Evolutionary conservation across 2,329 filamentous ascomycete genomes (phyloP).

Genomic region (Pseudogymnoascus sp.): DNA sequence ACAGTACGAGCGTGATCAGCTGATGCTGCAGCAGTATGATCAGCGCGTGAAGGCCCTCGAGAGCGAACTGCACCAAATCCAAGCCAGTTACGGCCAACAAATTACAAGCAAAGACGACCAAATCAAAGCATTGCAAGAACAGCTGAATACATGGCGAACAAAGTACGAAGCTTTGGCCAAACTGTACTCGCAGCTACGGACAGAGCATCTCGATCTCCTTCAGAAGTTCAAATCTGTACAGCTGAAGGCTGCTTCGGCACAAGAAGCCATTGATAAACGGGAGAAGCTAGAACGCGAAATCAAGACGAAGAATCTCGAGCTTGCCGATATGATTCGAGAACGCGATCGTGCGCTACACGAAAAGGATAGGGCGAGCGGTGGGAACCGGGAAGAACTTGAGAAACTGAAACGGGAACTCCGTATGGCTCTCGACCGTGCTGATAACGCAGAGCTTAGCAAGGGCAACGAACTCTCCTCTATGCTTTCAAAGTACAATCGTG

Average conservation of each 20-base stretch:
- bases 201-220: constrained; percentile 88
- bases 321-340: constrained; percentile 97
- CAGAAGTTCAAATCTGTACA: constrained; percentile 96
- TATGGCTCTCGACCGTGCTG: constrained; percentile 81
- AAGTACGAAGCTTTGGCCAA: constrained; percentile 97
- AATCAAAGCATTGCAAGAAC: constrained; percentile 84
- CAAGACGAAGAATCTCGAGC: constrained; percentile 98
- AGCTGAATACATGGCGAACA: constrained; percentile 93
- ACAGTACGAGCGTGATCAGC: constrained; percentile 93
- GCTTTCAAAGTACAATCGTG: constrained; percentile 91
- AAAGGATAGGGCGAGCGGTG: constrained; percentile 76
- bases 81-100: constrained; percentile 76
- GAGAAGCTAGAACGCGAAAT: constrained; percentile 96
- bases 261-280: constrained; percentile 88
- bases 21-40: constrained; percentile 96
- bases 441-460: constrained; percentile 87
- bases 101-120: constrained; percentile 87
- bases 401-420: constrained; percentile 90
- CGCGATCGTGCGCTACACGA: constrained; percentile 89
- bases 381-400: constrained; percentile 86
- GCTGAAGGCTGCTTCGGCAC: constrained; percentile 90
- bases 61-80: constrained; percentile 72
- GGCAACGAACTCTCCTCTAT: constrained; percentile 90
- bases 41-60: constrained; percentile 89
- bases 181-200: constrained; percentile 88